phyloP scores from a whole-genome alignment of 2,329 filamentous ascomycete species.

The Ascocoryne sarcoides region DNA sequence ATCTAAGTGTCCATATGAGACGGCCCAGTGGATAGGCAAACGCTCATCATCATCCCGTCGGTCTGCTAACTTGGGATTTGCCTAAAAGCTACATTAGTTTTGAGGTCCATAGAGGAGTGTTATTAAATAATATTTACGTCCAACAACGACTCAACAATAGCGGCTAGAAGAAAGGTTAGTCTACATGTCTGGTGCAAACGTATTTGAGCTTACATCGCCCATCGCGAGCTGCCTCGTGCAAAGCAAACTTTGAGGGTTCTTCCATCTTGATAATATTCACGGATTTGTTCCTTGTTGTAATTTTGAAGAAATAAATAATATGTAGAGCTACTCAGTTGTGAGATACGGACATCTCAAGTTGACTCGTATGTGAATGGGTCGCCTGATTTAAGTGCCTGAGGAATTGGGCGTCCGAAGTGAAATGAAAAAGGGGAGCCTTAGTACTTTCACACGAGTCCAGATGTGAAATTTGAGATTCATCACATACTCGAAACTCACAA shows the following conservation, averaged over 20 bases:
- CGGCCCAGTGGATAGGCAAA: conserved; percentile 89
- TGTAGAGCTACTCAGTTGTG: neutral
- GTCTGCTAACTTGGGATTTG: conserved; percentile 68
- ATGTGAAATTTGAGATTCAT: no score
- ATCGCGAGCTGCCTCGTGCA: conserved; percentile 81
- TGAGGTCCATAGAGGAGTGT: neutral
- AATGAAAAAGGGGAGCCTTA: no score
- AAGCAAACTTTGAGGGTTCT: conserved; percentile 59
- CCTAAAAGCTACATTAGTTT: conserved; percentile 36
- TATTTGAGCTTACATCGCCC: conserved; percentile 56
- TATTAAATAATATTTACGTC: conserved; percentile 37
- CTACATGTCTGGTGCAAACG: conserved; percentile 6
- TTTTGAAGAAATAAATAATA: no score
- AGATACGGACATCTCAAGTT: neutral
- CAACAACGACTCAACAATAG: conserved; percentile 65
- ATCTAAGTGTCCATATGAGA: conserved; percentile 68
- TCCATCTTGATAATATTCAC: conserved; percentile 19
- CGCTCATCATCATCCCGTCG: conserved; percentile 77
- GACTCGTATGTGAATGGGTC: neutral
- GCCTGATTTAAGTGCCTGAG: conserved; percentile 1
- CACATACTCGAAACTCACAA: no score
- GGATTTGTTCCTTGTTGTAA: no score
- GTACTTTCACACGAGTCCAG: no score
- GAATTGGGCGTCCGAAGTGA: no score
- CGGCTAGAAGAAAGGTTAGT: conserved; percentile 40